These are phyloP conservation scores for Gonapodya sp. DNA, from an alignment of 192 early-diverging fungal species.

Conservation along the genomic window DNA sequence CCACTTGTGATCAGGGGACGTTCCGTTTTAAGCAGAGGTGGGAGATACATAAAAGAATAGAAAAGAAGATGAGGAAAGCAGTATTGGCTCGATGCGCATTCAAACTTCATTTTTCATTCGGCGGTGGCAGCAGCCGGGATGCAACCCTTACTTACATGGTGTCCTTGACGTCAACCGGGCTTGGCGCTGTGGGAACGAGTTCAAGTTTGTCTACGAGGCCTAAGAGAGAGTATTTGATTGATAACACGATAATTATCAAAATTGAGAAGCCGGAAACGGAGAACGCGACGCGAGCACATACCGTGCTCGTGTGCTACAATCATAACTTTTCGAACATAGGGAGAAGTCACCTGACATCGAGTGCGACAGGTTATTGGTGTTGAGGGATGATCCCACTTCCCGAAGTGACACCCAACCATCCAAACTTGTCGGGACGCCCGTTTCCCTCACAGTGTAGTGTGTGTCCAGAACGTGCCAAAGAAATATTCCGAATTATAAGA, in stretches of 20 bases:
- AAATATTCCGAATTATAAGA: too few relatives aligned
- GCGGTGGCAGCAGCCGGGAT: too few relatives aligned
- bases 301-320: slow-evolving; percentile 4
- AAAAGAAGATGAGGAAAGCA: too few relatives aligned
- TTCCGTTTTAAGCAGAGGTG: background rate
- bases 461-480: too few relatives aligned
- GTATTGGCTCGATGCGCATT: too few relatives aligned
- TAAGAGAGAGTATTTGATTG: too few relatives aligned
- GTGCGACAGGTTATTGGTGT: background rate
- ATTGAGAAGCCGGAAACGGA: too few relatives aligned
- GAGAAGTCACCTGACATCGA: background rate
- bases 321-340: background rate
- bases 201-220: background rate
- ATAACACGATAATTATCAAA: too few relatives aligned
- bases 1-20: background rate
- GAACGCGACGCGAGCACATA: too few relatives aligned
- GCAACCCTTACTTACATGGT: background rate
- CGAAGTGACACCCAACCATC: background rate
- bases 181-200: background rate
- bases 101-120: too few relatives aligned
- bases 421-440: background rate
- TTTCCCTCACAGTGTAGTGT: too few relatives aligned
- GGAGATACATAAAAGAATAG: background rate
- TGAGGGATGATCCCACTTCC: background rate
- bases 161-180: background rate